phyloP scores from a whole-genome alignment of 495 filamentous ascomycete species.

The Penicillium samsonianum region DNA sequence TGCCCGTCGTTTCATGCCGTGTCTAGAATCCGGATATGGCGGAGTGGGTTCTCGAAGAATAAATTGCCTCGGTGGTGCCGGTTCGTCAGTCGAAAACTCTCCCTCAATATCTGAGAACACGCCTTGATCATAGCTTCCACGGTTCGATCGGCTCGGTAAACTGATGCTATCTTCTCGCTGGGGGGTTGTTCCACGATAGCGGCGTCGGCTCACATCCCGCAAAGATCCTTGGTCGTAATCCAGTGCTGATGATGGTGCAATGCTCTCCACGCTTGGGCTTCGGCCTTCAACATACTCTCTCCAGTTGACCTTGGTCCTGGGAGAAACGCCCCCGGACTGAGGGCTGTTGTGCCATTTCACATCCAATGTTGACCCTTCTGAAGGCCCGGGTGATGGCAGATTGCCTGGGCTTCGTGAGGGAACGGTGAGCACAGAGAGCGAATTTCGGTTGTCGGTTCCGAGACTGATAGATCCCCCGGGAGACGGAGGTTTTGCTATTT shows the following conservation, averaged over 20 bases:
- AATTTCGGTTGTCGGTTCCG: conserved; percentile 53
- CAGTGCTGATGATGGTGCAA: conserved; percentile 44
- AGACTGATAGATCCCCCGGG: conserved; percentile 56
- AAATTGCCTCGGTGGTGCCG: conserved; percentile 55
- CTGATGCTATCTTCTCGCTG: conserved; percentile 50
- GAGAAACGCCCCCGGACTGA: conserved; percentile 49
- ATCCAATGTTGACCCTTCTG: conserved; percentile 45
- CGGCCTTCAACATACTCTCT: conserved; percentile 48
- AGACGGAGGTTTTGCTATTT: conserved; percentile 65
- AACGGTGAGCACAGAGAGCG: conserved; percentile 51
- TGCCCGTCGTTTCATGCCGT: conserved; percentile 75
- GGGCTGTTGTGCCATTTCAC: conserved; percentile 47
- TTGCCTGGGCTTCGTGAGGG: conserved; percentile 42
- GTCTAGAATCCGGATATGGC: conserved; percentile 46
- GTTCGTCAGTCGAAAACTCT: conserved; percentile 70
- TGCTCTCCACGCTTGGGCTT: conserved; percentile 54
- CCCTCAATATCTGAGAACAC: conserved; percentile 63
- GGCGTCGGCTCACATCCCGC: conserved; percentile 40
- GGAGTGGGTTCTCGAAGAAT: conserved; percentile 60
- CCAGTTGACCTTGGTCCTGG: conserved; percentile 44
- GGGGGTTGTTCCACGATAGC: conserved; percentile 46
- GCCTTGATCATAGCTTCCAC: conserved; percentile 63
- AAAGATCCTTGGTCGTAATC: conserved; percentile 41
- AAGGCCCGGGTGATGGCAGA: conserved; percentile 48
- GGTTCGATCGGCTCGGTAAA: conserved; percentile 51